Conservation (phyloP, 2,329 filamentous ascomycete genomes). For the Sporothrix phasma region DNA sequence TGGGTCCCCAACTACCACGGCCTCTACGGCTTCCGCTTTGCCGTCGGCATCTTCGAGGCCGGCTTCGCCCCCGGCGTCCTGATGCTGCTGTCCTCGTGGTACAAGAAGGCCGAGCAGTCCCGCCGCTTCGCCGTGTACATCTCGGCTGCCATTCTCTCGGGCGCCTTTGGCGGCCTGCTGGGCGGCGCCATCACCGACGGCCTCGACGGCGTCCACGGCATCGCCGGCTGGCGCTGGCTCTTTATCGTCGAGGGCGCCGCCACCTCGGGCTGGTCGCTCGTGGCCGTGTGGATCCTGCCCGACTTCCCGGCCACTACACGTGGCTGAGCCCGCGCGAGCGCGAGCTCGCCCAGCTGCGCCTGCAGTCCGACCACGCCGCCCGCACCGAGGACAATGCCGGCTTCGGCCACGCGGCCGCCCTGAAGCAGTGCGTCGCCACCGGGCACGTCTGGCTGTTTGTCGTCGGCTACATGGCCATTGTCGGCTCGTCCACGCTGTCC, state of each 20-base stretch:
- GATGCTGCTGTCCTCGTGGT: slow-evolving; percentile 43
- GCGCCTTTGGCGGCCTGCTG: slow-evolving; percentile 28
- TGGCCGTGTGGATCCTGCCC: slow-evolving; percentile 19
- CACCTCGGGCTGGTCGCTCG: no score
- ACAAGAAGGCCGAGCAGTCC: slow-evolving; percentile 48
- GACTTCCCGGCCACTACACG: no score
- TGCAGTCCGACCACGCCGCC: background rate
- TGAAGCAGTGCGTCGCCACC: slow-evolving; percentile 28
- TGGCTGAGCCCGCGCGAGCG: no score
- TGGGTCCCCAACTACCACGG: background rate
- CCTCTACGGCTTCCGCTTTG: slow-evolving; percentile 42
- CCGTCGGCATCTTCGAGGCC: slow-evolving; percentile 19
- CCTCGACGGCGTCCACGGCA: slow-evolving; percentile 30
- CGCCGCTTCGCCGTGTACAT: slow-evolving; percentile 55
- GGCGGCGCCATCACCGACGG: slow-evolving; percentile 30
- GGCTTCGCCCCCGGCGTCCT: slow-evolving; percentile 43
- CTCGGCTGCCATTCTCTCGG: slow-evolving; percentile 43
- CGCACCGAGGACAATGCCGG: slow-evolving; percentile 39
- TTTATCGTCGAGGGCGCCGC: slow-evolving; percentile 16
- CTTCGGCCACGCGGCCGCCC: slow-evolving; percentile 22
- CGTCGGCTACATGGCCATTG: slow-evolving; percentile 33
- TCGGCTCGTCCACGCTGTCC: slow-evolving; percentile 21
- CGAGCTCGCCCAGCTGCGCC: slow-evolving; percentile 41
- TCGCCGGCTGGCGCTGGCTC: slow-evolving; percentile 12
- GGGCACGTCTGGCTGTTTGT: slow-evolving; percentile 33